phyloP scores from a whole-genome alignment of 2,329 filamentous ascomycete species.

The Anthostomella pinea region DNA sequence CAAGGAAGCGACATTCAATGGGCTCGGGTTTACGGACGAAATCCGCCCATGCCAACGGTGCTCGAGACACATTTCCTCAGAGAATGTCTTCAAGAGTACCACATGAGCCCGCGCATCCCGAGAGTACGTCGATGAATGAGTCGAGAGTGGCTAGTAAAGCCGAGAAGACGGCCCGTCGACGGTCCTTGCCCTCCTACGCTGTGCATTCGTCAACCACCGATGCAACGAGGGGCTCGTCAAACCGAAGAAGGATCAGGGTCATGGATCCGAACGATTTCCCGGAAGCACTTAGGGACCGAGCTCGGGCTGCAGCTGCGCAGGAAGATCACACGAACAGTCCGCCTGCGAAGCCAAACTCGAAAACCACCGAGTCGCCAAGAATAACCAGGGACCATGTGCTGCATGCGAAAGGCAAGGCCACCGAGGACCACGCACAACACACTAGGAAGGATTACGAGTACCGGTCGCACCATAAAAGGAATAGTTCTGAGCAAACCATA shows the following conservation, averaged over 20 bases:
- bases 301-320: conserved; percentile 14
- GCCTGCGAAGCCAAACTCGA: conserved; percentile 8
- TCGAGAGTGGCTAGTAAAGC: conserved; percentile 5
- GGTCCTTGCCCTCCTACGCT: conserved; percentile 28
- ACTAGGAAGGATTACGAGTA: conserved; percentile 15
- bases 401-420: conserved; percentile 4
- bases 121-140: conserved; percentile 13
- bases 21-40: conserved; percentile 22
- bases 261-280: conserved; percentile 20
- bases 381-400: conserved; percentile 1
- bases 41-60: conserved; percentile 12
- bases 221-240: conserved; percentile 12
- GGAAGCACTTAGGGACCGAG: conserved; percentile 18
- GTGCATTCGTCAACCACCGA: conserved; percentile 12
- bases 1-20: conserved; percentile 22
- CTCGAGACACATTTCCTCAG: conserved; percentile 12
- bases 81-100: conserved; percentile 17
- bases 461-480: conserved; percentile 8
- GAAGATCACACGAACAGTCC: conserved; percentile 9
- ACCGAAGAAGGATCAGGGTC: conserved; percentile 6
- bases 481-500: conserved; percentile 16
- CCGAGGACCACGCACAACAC: conserved; percentile 8
- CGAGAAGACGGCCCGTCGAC: conserved; percentile 20
- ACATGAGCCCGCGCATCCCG: conserved; percentile 5
- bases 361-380: conserved; percentile 8